Evolutionary conservation across 345 rosid species (phyloP).

Genomic region (Cardamine occulta): DNA sequence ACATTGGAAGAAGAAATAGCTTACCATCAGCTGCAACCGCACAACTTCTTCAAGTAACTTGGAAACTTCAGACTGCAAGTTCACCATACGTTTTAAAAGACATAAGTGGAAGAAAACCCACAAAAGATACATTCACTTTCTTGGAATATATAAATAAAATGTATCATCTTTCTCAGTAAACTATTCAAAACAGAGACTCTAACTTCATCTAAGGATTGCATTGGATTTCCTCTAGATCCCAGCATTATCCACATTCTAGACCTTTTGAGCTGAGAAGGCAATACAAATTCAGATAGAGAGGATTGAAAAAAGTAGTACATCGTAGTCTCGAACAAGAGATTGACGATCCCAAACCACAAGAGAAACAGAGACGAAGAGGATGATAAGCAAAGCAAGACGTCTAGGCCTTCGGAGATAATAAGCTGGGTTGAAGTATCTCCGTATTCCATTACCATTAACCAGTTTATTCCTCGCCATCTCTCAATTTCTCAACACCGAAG

Average conservation of each 20-base stretch:
- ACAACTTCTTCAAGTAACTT: slow-evolving; percentile 40
- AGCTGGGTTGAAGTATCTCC: slow-evolving; percentile 73
- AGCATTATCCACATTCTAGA: not conserved
- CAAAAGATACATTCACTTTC: not conserved
- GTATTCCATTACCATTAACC: slow-evolving; percentile 34
- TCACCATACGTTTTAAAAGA: not conserved
- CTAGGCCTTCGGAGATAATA: slow-evolving; percentile 76
- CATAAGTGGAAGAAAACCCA: not conserved
- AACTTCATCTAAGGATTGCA: not conserved
- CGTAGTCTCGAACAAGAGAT: slow-evolving; percentile 67
- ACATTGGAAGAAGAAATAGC: slow-evolving; percentile 7
- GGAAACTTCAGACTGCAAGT: slow-evolving; percentile 41
- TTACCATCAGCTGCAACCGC: slow-evolving; percentile 44
- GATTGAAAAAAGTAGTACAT: slow-evolving; percentile 46
- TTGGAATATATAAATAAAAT: slow-evolving; percentile 2
- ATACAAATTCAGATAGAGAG: not conserved
- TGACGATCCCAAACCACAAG: slow-evolving; percentile 89
- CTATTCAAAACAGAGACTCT: not conserved
- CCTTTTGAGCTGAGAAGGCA: not conserved
- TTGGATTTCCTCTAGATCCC: not conserved
- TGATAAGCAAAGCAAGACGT: slow-evolving; percentile 67
- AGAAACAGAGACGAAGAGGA: slow-evolving; percentile 63
- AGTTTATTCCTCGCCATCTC: slow-evolving; percentile 45
- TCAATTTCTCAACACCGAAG: not conserved
- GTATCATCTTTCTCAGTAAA: not conserved